Conservation (phyloP, 148 eudicot genomes). For the Cornus florida region DNA sequence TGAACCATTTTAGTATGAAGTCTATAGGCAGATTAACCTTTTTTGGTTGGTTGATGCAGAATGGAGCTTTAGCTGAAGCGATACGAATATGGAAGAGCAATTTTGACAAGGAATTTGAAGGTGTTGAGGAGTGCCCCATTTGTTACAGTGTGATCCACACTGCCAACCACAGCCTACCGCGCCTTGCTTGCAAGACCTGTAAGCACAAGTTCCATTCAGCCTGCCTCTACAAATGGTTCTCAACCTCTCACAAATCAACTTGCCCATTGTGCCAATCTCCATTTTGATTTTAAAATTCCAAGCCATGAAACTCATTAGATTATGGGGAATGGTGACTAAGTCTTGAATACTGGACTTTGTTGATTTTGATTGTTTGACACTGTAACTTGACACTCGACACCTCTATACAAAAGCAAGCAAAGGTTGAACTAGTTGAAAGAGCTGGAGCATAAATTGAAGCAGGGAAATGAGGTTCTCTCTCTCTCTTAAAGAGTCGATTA, state of each 20-base stretch:
- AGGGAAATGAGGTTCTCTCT: not conserved
- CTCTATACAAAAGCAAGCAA: slow-evolving; percentile 1
- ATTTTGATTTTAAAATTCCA: slow-evolving; percentile 37
- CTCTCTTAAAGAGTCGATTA: not conserved
- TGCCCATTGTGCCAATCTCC: slow-evolving; percentile 99
- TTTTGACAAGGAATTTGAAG: slow-evolving; percentile 96
- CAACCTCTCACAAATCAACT: slow-evolving; percentile 91
- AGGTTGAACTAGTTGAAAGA: not conserved
- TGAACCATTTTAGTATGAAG: not conserved
- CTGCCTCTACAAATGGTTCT: slow-evolving; percentile 96
- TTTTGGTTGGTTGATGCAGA: slow-evolving; percentile 38
- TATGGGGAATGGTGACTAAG: slow-evolving; percentile 1
- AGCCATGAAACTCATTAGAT: not conserved
- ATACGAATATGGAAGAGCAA: slow-evolving; percentile 91
- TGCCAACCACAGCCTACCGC: slow-evolving; percentile 79
- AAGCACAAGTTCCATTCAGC: slow-evolving; percentile 95
- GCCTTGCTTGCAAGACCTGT: slow-evolving; percentile 96
- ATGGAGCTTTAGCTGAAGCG: slow-evolving; percentile 96
- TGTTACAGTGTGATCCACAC: slow-evolving; percentile 98
- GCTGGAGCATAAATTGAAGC: slow-evolving; percentile 8
- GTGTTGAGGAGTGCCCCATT: slow-evolving; percentile 97
- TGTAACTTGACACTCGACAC: not conserved
- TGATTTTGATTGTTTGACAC: slow-evolving; percentile 1
- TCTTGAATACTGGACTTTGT: not conserved
- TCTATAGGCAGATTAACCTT: not conserved